Percentiles rank a stretch among this genome's conserved stretches.
phyloP scores from a whole-genome alignment of 2,329 filamentous ascomycete species.

The Setomelanomma holmii region DNA sequence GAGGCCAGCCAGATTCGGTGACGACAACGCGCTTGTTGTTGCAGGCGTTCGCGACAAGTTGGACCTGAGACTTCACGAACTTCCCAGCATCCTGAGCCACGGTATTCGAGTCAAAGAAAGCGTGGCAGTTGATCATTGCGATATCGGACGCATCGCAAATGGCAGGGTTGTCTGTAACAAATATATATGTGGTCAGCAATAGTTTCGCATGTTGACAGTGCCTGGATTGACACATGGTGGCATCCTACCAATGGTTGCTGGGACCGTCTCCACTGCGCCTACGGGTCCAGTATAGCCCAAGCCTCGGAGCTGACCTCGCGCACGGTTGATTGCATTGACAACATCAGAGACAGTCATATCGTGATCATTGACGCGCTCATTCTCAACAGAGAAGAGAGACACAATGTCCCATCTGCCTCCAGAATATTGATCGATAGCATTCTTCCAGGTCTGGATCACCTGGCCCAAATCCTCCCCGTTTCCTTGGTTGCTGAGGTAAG shows the following conservation, averaged over 20 bases:
- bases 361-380: conserved; percentile 74
- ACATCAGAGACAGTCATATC: conserved; percentile 60
- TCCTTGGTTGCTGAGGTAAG: conserved; percentile 66
- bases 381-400: conserved; percentile 77
- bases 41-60: conserved; percentile 57
- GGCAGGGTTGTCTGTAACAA: conserved; percentile 60
- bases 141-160: conserved; percentile 79
- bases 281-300: conserved; percentile 76
- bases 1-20: conserved; percentile 87
- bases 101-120: conserved; percentile 77
- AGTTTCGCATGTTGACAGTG: too few species aligned
- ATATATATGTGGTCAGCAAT: not conserved
- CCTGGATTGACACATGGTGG: too few species aligned
- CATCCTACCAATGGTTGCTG: conserved; percentile 62
- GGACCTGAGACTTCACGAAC: conserved; percentile 68
- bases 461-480: conserved; percentile 51
- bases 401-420: conserved; percentile 70
- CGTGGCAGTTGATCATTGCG: conserved; percentile 81
- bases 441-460: conserved; percentile 68
- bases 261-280: conserved; percentile 81
- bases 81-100: conserved; percentile 67
- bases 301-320: conserved; percentile 63
- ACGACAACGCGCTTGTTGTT: conserved; percentile 70
- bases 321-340: conserved; percentile 63
- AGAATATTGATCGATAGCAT: conserved; percentile 56